These are phyloP conservation scores for Echinosophora koreensis DNA, from an alignment of 306 rosid genomes.

Conservation along the genomic window DNA sequence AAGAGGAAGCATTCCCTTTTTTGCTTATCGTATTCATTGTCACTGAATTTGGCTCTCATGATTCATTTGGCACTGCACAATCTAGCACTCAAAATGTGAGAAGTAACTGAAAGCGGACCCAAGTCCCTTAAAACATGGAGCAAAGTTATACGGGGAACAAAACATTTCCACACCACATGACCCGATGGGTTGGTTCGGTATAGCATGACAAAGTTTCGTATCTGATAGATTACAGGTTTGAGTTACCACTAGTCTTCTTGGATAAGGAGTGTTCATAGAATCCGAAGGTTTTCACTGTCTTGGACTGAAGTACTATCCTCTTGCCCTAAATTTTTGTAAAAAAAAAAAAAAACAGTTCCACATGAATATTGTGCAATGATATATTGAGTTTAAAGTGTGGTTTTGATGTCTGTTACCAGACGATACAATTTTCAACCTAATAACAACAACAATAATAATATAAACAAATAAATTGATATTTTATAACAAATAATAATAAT, in stretches of 20 bases:
- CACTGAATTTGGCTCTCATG: conserved; percentile 25
- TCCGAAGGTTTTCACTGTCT: no score
- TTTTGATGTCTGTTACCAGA: conserved; percentile 4
- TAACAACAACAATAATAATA: background rate
- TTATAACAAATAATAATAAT: no score
- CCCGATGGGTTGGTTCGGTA: no score
- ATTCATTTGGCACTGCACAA: conserved; percentile 31
- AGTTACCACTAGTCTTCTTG: no score
- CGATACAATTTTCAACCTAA: background rate
- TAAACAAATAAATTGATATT: no score
- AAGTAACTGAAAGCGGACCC: conserved; percentile 36
- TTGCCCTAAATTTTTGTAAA: no score
- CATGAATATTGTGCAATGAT: conserved; percentile 8
- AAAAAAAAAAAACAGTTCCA: no score
- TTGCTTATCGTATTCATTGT: conserved; percentile 18
- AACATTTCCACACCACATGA: conserved; percentile 1
- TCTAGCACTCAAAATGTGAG: conserved; percentile 24
- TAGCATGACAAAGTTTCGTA: no score
- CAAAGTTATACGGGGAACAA: background rate
- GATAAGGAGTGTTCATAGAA: no score
- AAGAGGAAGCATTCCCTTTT: conserved; percentile 11
- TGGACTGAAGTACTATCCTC: no score
- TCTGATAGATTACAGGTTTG: no score
- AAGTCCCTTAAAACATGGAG: conserved; percentile 52
- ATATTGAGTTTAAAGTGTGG: background rate